Evolutionary conservation across 129 eudicot genomes (phyloP).

Genomic region (Deinandra increscens): DNA sequence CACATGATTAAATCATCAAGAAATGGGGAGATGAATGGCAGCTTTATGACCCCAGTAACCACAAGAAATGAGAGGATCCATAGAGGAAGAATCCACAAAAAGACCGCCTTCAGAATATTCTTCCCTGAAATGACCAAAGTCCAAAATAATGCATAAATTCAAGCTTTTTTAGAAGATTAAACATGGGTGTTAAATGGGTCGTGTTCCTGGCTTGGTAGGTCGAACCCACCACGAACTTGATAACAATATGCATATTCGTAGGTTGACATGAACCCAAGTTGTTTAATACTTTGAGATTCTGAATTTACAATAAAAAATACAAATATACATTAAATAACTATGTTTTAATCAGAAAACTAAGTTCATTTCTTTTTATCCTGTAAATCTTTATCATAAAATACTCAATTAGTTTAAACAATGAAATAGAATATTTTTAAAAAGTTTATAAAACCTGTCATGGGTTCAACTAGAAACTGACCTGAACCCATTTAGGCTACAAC

Average conservation of each 20-base stretch:
- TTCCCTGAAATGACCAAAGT: conserved; percentile 48
- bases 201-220: background rate
- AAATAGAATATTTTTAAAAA: background rate
- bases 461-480: background rate
- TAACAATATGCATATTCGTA: background rate
- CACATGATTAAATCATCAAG: conserved; percentile 67
- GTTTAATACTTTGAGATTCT: background rate
- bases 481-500: background rate
- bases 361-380: no score
- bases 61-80: conserved; percentile 64
- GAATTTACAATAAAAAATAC: no score
- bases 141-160: background rate
- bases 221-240: background rate
- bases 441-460: background rate
- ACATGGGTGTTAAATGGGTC: background rate
- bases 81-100: conserved; percentile 56
- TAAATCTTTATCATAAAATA: background rate
- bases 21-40: conserved; percentile 56
- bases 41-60: conserved; percentile 54
- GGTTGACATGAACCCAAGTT: background rate
- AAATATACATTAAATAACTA: background rate
- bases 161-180: background rate
- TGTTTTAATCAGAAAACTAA: background rate
- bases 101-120: conserved; percentile 49
- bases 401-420: background rate